Conservation (phyloP, 495 filamentous ascomycete genomes). For the Aspergillus conjunctus region DNA sequence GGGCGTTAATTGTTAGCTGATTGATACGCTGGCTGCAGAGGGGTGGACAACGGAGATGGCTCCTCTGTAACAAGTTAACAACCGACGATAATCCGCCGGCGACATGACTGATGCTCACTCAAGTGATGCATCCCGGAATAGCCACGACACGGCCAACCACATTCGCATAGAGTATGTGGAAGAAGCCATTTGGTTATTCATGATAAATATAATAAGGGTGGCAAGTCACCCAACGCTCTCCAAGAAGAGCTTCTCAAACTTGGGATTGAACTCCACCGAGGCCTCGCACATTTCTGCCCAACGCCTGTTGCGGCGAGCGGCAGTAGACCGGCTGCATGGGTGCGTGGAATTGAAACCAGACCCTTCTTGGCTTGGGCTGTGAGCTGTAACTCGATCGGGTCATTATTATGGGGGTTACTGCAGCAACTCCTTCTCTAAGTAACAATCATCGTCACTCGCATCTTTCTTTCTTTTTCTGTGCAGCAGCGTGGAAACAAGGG, state of each 20-base stretch:
- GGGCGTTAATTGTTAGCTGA: not conserved
- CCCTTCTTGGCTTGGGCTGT: constrained; percentile 11
- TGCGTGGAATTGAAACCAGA: constrained; percentile 26
- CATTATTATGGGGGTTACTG: constrained; percentile 11
- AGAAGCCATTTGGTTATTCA: no score
- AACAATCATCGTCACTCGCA: no score
- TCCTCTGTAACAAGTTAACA: not conserved
- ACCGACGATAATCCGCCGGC: not conserved
- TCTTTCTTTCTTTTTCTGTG: no score
- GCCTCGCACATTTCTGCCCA: constrained; percentile 42
- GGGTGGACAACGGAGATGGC: not conserved
- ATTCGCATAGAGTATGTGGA: no score
- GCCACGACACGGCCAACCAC: no score
- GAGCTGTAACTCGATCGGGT: constrained; percentile 10
- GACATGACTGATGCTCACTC: not conserved
- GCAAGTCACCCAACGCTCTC: not conserved
- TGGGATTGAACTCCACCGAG: constrained; percentile 10
- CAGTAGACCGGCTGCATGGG: constrained; percentile 38
- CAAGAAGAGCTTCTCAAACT: not conserved
- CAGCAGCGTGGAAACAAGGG: constrained; percentile 11
- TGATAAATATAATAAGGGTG: not conserved
- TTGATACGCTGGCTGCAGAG: constrained; percentile 9
- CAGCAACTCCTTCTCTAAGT: constrained; percentile 13
- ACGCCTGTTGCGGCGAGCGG: constrained; percentile 36
- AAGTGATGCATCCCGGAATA: no score